Base-by-base conservation (phyloP, 176 grass and related monocot species). In the Metroxylon sagu region DNA sequence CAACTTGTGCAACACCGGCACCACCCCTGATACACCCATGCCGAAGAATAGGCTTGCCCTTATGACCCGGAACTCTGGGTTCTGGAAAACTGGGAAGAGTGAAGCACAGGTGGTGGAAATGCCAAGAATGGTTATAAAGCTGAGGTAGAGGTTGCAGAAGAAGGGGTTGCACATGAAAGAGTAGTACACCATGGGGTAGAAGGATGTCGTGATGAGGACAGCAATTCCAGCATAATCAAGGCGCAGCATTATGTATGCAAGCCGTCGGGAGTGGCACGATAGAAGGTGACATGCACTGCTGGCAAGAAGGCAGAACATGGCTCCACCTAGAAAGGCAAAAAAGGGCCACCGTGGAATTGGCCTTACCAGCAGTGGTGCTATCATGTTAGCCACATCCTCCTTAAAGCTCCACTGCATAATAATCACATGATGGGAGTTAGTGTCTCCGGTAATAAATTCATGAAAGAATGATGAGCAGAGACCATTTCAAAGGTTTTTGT, bases 291-390 rank as follows among this genome's bases (percentile, higher is more conserved):
- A 95, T 4, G 75, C 74, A 23, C 89, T 95, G 54, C 89, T 95
- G n/a, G 89, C 85, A 23, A 95, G 84, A 49, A 95, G 85, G 75
- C 89, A 95, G 29, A 95, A 95, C 89, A 95, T 85, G 56, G 89
- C 75, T 21, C 89, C 89, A 63, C 84, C 81, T 74, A 95, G 56
- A 53, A 95, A 95, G 14, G 85, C 78, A 29, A 65, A 95, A 67
- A 89, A 89, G 7, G 89, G 89, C 89, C 85, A 95, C 17, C 89
- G 72, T 5, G 85, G 53, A 26, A 95, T 89, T 1, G 85, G 89
- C 51, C 49, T 74, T n/a, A 85, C 53, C 14, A 85, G 65, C 55
- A 77, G 65, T 16, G 89, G 89, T 16, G 81, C 78, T 67, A 85
- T 65, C 61, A 89, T 52, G 54, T 85, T 80, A 52, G 72, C 85